A percentile compares a stretch with the other conserved stretches of the same genome.
Evolutionary conservation across 176 grass and related monocot species (phyloP).

Genomic region (Rhynchospora breviuscula): DNA sequence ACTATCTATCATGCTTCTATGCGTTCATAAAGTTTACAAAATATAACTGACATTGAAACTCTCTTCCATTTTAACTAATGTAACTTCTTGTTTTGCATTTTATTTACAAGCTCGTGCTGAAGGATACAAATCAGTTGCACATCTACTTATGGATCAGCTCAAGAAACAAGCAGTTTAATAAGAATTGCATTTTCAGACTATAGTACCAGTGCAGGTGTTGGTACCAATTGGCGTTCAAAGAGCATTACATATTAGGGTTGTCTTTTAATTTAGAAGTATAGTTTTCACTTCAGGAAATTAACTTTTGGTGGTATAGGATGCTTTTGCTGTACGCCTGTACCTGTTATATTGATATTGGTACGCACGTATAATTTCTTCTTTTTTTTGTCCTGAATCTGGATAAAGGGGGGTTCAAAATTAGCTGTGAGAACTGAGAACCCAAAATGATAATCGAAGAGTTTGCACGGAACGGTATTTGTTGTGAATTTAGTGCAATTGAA

Average conservation of each 20-base stretch:
- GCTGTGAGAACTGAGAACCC: not conserved
- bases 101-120: conserved; percentile 45
- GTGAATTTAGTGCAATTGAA: conserved; percentile 10
- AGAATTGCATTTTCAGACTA: not conserved
- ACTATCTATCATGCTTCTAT: conserved; percentile 19
- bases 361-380: not conserved
- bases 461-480: not conserved
- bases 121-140: conserved; percentile 73
- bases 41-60: conserved; percentile 11
- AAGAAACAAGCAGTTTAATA: conserved; percentile 32
- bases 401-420: not conserved
- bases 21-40: not conserved
- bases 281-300: not conserved
- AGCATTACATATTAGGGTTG: conserved; percentile 6
- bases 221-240: not conserved
- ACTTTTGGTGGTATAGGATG: not conserved
- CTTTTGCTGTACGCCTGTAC: not conserved
- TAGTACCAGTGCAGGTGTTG: not conserved
- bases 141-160: conserved; percentile 81
- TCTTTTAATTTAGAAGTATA: not conserved
- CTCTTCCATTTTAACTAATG: not conserved
- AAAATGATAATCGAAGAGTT: conserved; percentile 6
- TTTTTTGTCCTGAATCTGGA: not conserved
- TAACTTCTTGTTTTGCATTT: not conserved
- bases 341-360: not conserved